A percentile compares a stretch with the other conserved stretches of the same genome.
Evolutionary conservation across 1,139 yeast species (phyloP).

Genomic region (Debaryomyces singareniensis): DNA sequence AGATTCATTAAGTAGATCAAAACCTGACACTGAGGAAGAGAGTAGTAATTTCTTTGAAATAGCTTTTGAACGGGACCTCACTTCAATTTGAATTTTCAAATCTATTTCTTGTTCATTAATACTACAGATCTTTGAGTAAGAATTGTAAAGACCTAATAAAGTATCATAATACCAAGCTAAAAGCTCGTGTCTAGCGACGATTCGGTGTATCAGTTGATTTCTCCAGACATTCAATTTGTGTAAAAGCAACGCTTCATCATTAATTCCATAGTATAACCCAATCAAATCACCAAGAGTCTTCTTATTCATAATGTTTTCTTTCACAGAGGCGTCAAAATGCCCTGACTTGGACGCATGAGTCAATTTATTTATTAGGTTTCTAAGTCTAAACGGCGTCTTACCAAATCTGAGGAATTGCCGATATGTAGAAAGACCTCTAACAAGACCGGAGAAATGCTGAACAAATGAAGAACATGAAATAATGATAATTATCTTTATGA

Average conservation of each 20-base stretch:
- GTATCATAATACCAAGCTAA: constrained; percentile 64
- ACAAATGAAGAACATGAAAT: constrained; percentile 26
- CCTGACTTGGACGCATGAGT: background rate
- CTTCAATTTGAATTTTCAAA: constrained; percentile 31
- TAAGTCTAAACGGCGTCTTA: constrained; percentile 56
- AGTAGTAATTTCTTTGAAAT: constrained; percentile 34
- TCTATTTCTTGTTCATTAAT: constrained; percentile 41
- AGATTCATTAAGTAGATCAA: constrained; percentile 3
- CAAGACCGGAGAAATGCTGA: constrained; percentile 37
- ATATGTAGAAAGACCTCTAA: constrained; percentile 49
- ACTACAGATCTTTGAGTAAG: constrained; percentile 31
- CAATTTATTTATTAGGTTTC: constrained; percentile 21
- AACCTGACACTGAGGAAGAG: constrained; percentile 5
- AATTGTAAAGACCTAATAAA: constrained; percentile 45
- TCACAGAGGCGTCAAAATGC: no score
- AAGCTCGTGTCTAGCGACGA: constrained; percentile 48
- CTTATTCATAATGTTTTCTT: constrained; percentile 29
- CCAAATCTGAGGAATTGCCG: constrained; percentile 71
- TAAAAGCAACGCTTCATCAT: constrained; percentile 53
- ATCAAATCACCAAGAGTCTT: constrained; percentile 41
- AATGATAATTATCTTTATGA: constrained; percentile 29
- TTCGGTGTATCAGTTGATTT: constrained; percentile 24
- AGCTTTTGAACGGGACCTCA: constrained; percentile 31
- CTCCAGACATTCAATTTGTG: constrained; percentile 48
- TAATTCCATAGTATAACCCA: constrained; percentile 54